Percentiles rank a stretch among this genome's conserved stretches.
Conservation (phyloP, 1,139 yeast species). For the Wickerhamomyces sp. region DNA sequence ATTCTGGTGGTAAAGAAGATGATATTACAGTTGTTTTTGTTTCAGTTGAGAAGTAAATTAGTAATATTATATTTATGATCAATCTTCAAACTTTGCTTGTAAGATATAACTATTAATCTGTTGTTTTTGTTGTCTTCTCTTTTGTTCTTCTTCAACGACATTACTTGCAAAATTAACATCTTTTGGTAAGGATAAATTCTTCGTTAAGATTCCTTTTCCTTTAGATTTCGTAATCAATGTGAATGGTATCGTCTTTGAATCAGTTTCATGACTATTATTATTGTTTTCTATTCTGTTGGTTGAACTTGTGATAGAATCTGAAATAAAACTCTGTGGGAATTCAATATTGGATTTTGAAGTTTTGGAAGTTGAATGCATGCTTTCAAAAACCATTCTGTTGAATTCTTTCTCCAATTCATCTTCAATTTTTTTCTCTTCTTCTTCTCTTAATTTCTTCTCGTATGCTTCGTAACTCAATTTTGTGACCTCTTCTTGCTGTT, state of each 20-base stretch:
- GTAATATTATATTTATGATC: not conserved
- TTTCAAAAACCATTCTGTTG: conserved; percentile 43
- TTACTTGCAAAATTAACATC: conserved; percentile 44
- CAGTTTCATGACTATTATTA: conserved; percentile 22
- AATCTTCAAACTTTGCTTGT: conserved; percentile 27
- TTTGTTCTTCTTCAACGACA: conserved; percentile 32
- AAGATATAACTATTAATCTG: conserved; percentile 32
- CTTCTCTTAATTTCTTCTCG: conserved; percentile 29
- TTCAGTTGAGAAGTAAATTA: conserved; percentile 32
- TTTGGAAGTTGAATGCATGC: conserved; percentile 37
- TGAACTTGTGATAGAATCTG: no score
- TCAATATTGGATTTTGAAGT: conserved; percentile 19
- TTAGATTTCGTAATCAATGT: conserved; percentile 42
- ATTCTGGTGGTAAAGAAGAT: conserved; percentile 92
- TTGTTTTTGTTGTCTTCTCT: conserved; percentile 30
- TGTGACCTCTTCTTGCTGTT: conserved; percentile 15
- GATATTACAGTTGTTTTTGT: conserved; percentile 83
- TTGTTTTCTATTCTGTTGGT: no score
- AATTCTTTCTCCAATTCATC: conserved; percentile 52
- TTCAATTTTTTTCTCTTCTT: conserved; percentile 41
- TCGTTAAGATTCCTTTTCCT: conserved; percentile 43
- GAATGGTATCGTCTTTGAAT: no score
- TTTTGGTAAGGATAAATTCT: conserved; percentile 43
- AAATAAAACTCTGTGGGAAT: conserved; percentile 9
- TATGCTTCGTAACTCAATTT: conserved; percentile 31